These are phyloP conservation scores for Syncephalastrum monosporum DNA, from an alignment of 371 early-diverging fungal species.

Conservation along the genomic window DNA sequence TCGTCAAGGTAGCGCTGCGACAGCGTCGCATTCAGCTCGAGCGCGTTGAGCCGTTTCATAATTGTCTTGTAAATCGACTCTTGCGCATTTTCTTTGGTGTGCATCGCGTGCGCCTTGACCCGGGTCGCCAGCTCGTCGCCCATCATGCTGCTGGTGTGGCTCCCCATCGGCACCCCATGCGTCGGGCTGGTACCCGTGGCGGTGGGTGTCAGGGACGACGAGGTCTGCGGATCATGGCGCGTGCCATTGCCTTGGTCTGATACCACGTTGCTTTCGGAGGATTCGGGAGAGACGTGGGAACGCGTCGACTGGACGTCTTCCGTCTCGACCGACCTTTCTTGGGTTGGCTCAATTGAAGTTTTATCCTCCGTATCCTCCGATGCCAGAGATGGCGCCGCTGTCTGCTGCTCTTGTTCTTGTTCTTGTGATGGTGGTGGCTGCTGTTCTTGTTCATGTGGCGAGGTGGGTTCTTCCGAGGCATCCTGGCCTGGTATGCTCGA, in stretches of 20 bases:
- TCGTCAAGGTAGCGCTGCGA: slow-evolving; percentile 84
- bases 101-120: not conserved
- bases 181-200: slow-evolving; percentile 9
- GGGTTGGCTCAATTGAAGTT: too few relatives aligned
- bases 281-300: too few relatives aligned
- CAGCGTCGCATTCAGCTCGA: slow-evolving; percentile 80
- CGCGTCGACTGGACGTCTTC: too few relatives aligned
- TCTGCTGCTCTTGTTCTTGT: slow-evolving; percentile 8
- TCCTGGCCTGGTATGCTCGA: too few relatives aligned
- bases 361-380: too few relatives aligned
- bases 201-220: not conserved
- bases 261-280: too few relatives aligned
- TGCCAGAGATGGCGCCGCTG: too few relatives aligned
- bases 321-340: too few relatives aligned
- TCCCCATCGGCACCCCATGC: not conserved
- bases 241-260: too few relatives aligned
- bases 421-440: not conserved
- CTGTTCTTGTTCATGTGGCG: not conserved
- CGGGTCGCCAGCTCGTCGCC: slow-evolving; percentile 3
- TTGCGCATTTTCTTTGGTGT: slow-evolving; percentile 25
- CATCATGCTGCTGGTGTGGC: not conserved
- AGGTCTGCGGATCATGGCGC: too few relatives aligned
- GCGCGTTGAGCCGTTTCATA: slow-evolving; percentile 73
- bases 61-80: slow-evolving; percentile 92
- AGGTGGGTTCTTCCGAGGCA: not conserved